Evolutionary conservation across 345 rosid species (phyloP), one percentile per base, ranked within the genome.

Genomic region (Hirschfeldia incana): DNA sequence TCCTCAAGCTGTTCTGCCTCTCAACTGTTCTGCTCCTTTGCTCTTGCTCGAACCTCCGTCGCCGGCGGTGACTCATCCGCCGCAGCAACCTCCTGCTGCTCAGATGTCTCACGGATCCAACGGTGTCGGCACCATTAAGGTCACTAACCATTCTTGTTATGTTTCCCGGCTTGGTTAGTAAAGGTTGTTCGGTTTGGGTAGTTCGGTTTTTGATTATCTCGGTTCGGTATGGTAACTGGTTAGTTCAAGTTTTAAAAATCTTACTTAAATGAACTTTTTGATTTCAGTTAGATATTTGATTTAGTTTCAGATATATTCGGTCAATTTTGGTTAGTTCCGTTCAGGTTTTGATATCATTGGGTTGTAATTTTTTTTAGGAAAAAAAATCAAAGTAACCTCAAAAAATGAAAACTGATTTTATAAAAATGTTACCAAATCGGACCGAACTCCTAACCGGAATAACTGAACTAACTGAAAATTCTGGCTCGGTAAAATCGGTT

Each of bases 71-170:
- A 65, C 87, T 57, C 87, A 80, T 3, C 80, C 84, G 2, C 79
- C 74, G 13, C 69, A 67, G 7, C 83, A 78, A 5, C 78, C 79
- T 51, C 75, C 75, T 9, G 73, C 81, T 27, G 78, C 82, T 13
- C 95, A 86, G 71, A 83, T 88, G 61, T 89, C 96, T 33, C 86
- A 81, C 79, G 97, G 91, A 46, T 90, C 97, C 36, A 88, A 86
- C 72, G 97, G 96, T 42, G 78, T 86, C 51, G 94, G 89, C 49
- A 86, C 82, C 77, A 67, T 64, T 59, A 89, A 90, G 98, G 94
- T 78, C 32, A 12, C 39, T 30, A 39, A 12, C 27, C 3, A 44
- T 37, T 10, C 32, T 10, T 27, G 33, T 49, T 49, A 49, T 49
- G 17, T 49, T 13, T 49, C 55, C 15, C 8, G 17, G 57, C 8